phyloP scores from a whole-genome alignment of 345 rosid genomes.

The Brassica carinata region DNA sequence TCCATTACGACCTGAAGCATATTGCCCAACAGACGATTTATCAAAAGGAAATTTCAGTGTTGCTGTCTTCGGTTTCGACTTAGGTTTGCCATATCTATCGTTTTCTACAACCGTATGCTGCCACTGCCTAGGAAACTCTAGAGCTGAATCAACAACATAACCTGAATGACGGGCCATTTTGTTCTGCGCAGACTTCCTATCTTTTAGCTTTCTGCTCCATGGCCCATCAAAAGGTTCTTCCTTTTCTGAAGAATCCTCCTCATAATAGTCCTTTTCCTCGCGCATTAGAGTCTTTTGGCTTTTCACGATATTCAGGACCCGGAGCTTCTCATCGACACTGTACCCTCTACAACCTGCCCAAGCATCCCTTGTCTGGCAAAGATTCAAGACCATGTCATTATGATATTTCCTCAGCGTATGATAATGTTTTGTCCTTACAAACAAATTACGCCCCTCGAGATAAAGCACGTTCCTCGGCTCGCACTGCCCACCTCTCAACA shows the following conservation, averaged over 20 bases:
- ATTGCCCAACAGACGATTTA: constrained; percentile 43
- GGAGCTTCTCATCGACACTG: constrained; percentile 85
- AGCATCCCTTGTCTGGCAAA: constrained; percentile 88
- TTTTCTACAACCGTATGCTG: constrained; percentile 44
- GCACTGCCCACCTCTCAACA: constrained; percentile 92
- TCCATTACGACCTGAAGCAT: constrained; percentile 51
- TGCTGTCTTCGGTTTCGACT: constrained; percentile 63
- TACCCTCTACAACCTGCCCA: constrained; percentile 83
- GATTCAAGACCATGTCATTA: constrained; percentile 69
- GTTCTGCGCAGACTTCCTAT: constrained; percentile 48
- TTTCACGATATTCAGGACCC: constrained; percentile 78
- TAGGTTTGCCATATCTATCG: constrained; percentile 59
- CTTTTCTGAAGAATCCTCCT: constrained; percentile 60
- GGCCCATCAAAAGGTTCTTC: constrained; percentile 60
- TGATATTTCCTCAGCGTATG: constrained; percentile 85
- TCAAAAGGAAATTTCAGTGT: constrained; percentile 49
- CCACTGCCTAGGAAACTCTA: constrained; percentile 53
- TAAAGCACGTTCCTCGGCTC: constrained; percentile 95
- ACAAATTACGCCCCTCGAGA: constrained; percentile 71
- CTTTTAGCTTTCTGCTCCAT: constrained; percentile 64
- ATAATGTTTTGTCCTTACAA: constrained; percentile 73
- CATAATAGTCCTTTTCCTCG: constrained; percentile 69
- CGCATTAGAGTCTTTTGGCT: constrained; percentile 80
- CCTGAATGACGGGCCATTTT: constrained; percentile 50
- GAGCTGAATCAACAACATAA: constrained; percentile 45